A percentile compares a stretch with the other conserved stretches of the same genome.
Conservation (phyloP, 2,329 filamentous ascomycete genomes). For the Drechslerella dactyloides region DNA sequence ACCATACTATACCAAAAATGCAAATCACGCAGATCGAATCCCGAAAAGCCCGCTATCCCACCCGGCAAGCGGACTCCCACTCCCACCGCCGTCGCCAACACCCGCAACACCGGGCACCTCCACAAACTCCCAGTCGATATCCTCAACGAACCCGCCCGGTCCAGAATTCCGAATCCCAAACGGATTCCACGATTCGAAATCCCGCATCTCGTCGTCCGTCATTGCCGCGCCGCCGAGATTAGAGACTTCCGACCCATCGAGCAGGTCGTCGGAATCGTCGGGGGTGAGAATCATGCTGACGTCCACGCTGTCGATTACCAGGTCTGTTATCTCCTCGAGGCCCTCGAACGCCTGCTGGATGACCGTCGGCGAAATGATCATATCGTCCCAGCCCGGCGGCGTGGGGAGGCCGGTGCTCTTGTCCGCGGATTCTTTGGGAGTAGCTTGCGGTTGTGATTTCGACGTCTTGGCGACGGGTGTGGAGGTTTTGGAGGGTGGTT, state of each 20-base stretch:
- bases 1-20: neutral
- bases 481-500: conserved; percentile 34
- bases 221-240: conserved; percentile 10
- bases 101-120: conserved; percentile 23
- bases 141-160: conserved; percentile 35
- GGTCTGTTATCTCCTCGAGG: conserved; percentile 41
- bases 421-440: conserved; percentile 13
- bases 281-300: conserved; percentile 48
- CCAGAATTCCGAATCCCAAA: conserved; percentile 47
- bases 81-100: conserved; percentile 6
- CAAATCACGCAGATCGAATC: conserved; percentile 12
- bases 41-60: conserved; percentile 49
- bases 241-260: conserved; percentile 13
- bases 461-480: conserved; percentile 1
- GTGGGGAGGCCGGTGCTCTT: conserved; percentile 9
- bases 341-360: conserved; percentile 49
- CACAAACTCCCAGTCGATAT: conserved; percentile 47
- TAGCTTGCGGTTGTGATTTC: conserved; percentile 4
- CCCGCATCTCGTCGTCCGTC: conserved; percentile 46
- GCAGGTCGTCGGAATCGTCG: conserved; percentile 32
- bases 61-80: conserved; percentile 24
- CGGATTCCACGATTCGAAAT: conserved; percentile 47
- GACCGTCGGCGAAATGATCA: conserved; percentile 34
- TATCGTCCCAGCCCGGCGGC: conserved; percentile 36
- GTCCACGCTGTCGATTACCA: conserved; percentile 36